A percentile compares a stretch with the other conserved stretches of the same genome.
Conservation (phyloP, 768 basidiomycete species). For the Butyriboletus loyo region DNA sequence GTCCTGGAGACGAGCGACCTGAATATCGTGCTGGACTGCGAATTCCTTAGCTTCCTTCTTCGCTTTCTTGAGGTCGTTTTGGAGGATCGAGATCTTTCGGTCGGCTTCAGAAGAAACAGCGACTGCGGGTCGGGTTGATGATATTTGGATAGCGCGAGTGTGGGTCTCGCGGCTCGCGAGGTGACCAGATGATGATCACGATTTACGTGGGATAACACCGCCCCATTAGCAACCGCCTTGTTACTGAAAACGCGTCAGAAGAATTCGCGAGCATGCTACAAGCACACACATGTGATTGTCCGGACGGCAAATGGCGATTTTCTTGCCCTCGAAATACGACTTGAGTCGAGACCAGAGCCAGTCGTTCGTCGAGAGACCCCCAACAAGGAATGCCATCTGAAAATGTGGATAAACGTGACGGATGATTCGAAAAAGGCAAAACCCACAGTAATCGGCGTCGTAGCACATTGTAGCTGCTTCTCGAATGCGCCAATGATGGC, state of each 20-base stretch:
- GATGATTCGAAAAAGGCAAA: neutral
- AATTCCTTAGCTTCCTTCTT: too few relatives aligned
- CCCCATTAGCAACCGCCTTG: conserved; percentile 7
- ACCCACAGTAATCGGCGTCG: neutral
- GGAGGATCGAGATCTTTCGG: too few relatives aligned
- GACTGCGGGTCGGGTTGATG: too few relatives aligned
- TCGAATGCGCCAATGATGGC: conserved; percentile 12
- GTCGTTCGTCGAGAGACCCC: conserved; percentile 6
- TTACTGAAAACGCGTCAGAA: conserved; percentile 1
- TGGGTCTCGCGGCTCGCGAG: conserved; percentile 1
- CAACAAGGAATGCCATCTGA: conserved; percentile 15
- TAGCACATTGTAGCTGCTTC: neutral
- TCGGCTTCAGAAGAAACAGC: too few relatives aligned
- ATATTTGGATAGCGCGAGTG: too few relatives aligned
- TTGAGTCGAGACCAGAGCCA: conserved; percentile 10
- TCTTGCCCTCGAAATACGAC: conserved; percentile 2
- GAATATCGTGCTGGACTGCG: too few relatives aligned
- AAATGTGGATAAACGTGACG: neutral
- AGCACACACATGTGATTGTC: conserved; percentile 5
- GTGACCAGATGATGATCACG: neutral
- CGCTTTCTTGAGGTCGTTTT: too few relatives aligned
- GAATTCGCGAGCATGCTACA: neutral
- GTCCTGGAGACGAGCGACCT: too few relatives aligned
- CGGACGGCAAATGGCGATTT: conserved; percentile 3
- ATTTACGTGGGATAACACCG: conserved; percentile 3